These are phyloP conservation scores for Beauveria sp. DNA, from an alignment of 2,329 filamentous ascomycete species.

Conservation along the genomic window DNA sequence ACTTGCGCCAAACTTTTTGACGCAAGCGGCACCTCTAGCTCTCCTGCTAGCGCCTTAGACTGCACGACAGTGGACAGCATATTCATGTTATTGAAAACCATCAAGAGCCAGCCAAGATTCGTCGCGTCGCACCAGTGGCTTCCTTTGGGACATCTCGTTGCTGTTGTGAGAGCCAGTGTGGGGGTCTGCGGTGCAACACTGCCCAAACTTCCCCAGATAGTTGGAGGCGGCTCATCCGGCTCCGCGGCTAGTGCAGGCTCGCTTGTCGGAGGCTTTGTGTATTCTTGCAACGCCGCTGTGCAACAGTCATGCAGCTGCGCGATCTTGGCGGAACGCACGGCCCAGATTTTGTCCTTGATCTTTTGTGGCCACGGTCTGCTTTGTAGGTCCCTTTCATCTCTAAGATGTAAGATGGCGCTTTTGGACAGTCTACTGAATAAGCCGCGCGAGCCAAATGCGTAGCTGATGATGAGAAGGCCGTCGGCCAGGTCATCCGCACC, in stretches of 20 bases:
- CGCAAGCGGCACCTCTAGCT: constrained; percentile 20
- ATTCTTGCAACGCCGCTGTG: constrained; percentile 35
- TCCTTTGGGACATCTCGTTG: constrained; percentile 40
- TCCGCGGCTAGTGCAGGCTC: constrained; percentile 15
- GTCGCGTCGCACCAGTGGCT: constrained; percentile 44
- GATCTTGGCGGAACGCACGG: constrained; percentile 40
- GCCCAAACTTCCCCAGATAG: constrained; percentile 16
- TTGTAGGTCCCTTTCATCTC: constrained; percentile 34
- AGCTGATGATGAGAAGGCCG: constrained; percentile 43
- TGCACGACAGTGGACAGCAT: constrained; percentile 34
- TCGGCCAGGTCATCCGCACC: constrained; percentile 41
- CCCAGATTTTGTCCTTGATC: constrained; percentile 41
- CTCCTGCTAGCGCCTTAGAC: constrained; percentile 2
- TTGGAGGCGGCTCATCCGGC: constrained; percentile 14
- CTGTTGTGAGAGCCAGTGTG: constrained; percentile 27
- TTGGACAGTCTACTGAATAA: constrained; percentile 44
- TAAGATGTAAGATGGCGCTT: constrained; percentile 37
- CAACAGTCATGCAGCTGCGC: constrained; percentile 43
- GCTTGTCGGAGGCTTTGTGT: constrained; percentile 26
- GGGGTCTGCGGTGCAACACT: constrained; percentile 14
- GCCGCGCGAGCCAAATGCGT: constrained; percentile 40
- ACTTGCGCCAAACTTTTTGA: constrained; percentile 37
- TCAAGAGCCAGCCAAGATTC: constrained; percentile 47
- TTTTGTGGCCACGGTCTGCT: constrained; percentile 38
- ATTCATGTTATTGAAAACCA: constrained; percentile 40